Evolutionary conservation across 2,329 filamentous ascomycete species (phyloP).

Genomic region (Tetracladium maxilliforme): DNA sequence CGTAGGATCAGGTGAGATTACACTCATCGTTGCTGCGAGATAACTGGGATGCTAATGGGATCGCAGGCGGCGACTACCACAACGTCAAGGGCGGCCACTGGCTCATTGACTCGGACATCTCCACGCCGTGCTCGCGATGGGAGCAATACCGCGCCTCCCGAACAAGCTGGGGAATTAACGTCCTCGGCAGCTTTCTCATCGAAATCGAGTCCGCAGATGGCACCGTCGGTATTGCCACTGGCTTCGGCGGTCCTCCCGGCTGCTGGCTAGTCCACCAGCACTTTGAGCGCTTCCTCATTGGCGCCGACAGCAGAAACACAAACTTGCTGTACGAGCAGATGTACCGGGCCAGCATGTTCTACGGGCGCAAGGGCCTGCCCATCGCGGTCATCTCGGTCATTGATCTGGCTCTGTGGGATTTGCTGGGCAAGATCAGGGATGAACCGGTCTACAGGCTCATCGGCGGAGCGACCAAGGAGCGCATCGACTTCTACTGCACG

Average conservation of each 20-base stretch:
- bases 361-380: slow-evolving; percentile 82
- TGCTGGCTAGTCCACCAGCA: slow-evolving; percentile 92
- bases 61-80: slow-evolving; percentile 83
- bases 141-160: slow-evolving; percentile 76
- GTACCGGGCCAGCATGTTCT: slow-evolving; percentile 94
- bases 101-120: slow-evolving; percentile 82
- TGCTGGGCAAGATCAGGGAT: slow-evolving; percentile 78
- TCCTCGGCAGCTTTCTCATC: slow-evolving; percentile 80
- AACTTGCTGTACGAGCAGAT: slow-evolving; percentile 92
- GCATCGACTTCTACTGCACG: slow-evolving; percentile 87
- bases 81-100: slow-evolving; percentile 68
- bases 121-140: slow-evolving; percentile 83
- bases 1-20: slow-evolving; percentile 38
- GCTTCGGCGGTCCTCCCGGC: slow-evolving; percentile 79
- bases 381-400: slow-evolving; percentile 89
- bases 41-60: no score
- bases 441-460: slow-evolving; percentile 94
- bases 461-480: slow-evolving; percentile 72
- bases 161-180: slow-evolving; percentile 92
- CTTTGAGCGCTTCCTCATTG: slow-evolving; percentile 82
- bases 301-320: slow-evolving; percentile 78
- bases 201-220: slow-evolving; percentile 83
- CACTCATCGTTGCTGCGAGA: no score
- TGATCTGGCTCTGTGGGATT: slow-evolving; percentile 84
- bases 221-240: slow-evolving; percentile 86